Conservation (phyloP, 139 green algal species). For the Chlamydomonas sphaeroides region DNA sequence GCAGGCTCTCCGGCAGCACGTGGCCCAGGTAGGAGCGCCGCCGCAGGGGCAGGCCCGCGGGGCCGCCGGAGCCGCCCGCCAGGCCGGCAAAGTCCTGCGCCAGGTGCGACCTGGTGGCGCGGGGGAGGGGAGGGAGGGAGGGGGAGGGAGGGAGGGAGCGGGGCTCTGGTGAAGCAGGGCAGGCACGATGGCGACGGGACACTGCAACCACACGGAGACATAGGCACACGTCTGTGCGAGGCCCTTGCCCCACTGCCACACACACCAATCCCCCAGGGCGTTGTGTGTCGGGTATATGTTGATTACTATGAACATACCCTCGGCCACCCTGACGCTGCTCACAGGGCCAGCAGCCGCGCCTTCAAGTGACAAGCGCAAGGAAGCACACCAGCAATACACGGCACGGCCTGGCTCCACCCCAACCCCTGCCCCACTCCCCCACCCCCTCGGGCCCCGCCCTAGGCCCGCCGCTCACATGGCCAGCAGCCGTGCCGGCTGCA, state of each 20-base stretch:
- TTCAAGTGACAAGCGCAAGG: too few species aligned
- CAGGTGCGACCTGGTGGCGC: slow-evolving; percentile 6
- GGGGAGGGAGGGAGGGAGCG: neutral
- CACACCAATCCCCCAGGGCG: too few species aligned
- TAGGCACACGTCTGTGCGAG: too few species aligned
- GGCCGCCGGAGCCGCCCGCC: neutral
- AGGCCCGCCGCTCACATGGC: slow-evolving; percentile 45
- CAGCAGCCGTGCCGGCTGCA: slow-evolving; percentile 75
- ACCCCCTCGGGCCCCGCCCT: neutral
- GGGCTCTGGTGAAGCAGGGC: too few species aligned
- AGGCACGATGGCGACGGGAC: too few species aligned
- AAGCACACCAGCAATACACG: too few species aligned
- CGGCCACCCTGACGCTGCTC: too few species aligned
- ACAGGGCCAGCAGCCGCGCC: too few species aligned
- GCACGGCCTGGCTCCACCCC: neutral
- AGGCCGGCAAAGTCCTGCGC: slow-evolving; percentile 26
- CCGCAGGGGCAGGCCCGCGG: slow-evolving; percentile 59
- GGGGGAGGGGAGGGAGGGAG: neutral
- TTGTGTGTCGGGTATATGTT: too few species aligned
- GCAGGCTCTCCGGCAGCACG: slow-evolving; percentile 90
- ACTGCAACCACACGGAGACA: too few species aligned
- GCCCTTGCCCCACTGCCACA: too few species aligned
- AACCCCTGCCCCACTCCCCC: neutral
- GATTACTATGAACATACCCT: too few species aligned
- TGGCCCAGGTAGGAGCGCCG: slow-evolving; percentile 83